Base-by-base conservation (phyloP, 257 asterid species). In the Solanum pinnatisectum region DNA sequence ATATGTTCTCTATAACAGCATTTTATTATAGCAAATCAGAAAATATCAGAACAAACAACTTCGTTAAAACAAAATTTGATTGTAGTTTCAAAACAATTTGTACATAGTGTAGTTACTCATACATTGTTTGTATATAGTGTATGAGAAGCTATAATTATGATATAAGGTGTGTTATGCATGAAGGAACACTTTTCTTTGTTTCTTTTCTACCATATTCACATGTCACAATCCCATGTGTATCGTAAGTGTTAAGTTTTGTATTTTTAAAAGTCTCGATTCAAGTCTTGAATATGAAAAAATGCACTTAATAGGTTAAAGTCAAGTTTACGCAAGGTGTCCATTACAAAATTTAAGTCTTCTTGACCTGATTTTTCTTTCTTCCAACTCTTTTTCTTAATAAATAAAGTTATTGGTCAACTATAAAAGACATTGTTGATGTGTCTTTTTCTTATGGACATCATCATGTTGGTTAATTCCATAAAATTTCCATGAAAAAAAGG, bases 1-100 rank as follows among this genome's bases (percentile, higher is more conserved):
- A 3, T 60, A 60, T 22, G 2, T 10, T 60, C 2, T 60, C 3
- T 60, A 22, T 9, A 23, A 3, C 10, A 22, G 0, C 0, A 1
- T 9, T 9, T 60, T 10, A 13, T 6, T 60, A 23, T 60, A 60
- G 1, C 1, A 23, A 23, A 60, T 60, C 6, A 9, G 0, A 60
- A 60, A 60, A 8, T 60, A 60, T 60, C 30, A 23, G 5, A 60
- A 60, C 68, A 59, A 59, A 59, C 30, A 20, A 22, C 0, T 2
- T 9, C 5, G 27, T 22, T 9, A 10, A 16, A 52, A 52, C 1
- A 16, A 52, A 18, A 0, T 52, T 52, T 52, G 63, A 6, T 52
- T 18, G 63, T 52, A 18, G 63, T 52, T 16, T 16, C 63, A 52
- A 18, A 52, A 52, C 63, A 52, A 18, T 18, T 52, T 18, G 63